Evolutionary conservation across 2,329 filamentous ascomycete genomes (phyloP).

Genomic region (Sporothrix pallida): DNA sequence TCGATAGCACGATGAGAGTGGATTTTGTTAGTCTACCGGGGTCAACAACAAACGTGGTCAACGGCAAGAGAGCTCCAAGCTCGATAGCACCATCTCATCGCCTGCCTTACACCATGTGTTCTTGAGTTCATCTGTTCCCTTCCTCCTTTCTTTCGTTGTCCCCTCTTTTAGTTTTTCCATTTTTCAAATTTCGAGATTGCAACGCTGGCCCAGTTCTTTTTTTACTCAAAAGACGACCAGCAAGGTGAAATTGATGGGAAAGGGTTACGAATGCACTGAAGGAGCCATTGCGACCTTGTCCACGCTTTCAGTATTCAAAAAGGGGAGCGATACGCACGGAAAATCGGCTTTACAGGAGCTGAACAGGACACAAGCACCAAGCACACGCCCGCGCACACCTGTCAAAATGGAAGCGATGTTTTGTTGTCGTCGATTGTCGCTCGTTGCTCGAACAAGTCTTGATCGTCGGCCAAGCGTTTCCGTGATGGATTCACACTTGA

Average conservation of each 20-base stretch:
- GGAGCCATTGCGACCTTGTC: too few species aligned
- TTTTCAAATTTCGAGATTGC: constrained; percentile 6
- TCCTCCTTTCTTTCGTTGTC: neutral
- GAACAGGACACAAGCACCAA: neutral
- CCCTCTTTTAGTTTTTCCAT: neutral
- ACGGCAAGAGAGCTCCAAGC: neutral
- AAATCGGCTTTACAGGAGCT: neutral
- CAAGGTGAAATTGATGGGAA: neutral
- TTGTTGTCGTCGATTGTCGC: too few species aligned
- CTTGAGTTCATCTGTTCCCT: neutral
- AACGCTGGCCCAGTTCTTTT: neutral
- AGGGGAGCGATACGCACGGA: constrained; percentile 8
- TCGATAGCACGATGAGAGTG: constrained; percentile 1
- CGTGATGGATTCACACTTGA: neutral
- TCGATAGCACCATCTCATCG: neutral
- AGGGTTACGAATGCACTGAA: too few species aligned
- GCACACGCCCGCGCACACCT: neutral
- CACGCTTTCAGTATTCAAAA: neutral
- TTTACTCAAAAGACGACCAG: neutral
- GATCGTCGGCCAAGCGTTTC: constrained; percentile 4
- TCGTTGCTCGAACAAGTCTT: neutral
- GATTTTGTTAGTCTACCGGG: neutral
- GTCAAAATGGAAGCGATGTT: neutral
- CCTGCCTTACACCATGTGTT: neutral
- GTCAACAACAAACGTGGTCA: too few species aligned